Base-by-base conservation (phyloP, 202 grass and related monocot genomes). In the Dendrocalamus latiflorus region DNA sequence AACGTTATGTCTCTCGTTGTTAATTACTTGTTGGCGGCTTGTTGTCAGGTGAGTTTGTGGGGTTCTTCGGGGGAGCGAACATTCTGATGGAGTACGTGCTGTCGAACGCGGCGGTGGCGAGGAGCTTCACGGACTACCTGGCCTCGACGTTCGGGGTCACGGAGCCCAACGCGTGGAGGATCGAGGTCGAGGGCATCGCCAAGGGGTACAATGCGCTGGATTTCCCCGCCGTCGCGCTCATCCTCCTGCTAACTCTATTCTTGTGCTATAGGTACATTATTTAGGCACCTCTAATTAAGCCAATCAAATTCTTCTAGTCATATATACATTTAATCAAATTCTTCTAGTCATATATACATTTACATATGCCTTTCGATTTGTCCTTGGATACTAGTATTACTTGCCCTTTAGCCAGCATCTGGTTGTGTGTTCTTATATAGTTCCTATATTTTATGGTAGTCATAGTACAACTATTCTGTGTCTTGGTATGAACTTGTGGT, bases 21-120 rank as follows among this genome's bases (percentile, higher is more conserved):
- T 34, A 34, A 30, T 30, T 30, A 30, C 33, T 34, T 34, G 33
- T 43, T 43, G 41, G 41, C 41, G 28, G 28, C 28, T 17, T 41
- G 20, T 53, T 72, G 10, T 57, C 81, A 94, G 92, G 92, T 30
- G 92, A 94, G 78, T 84, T 94, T 53, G 89, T 91, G 63, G 92
- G 89, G 41, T 94, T 89, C 74, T 94, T 94, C 64, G 87, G 86
- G 49, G 92, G 92, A 62, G 92, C 92, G 8, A 94, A 91, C 78
- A 89, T 94, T 30, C 58, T 94, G 53, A 91, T 94, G 92, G 92
- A 94, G 81, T 94, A 94, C 70, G 89, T 94, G 77, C 81, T 94
- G 65, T 94, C 92, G 34, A 94, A 94, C 71, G 92, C 92, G 26
- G 92, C 92, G 47, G 92, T 94, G 86, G 89, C 92, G 13, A 85